Evolutionary conservation across 179 eudicot species (phyloP), one percentile per base, ranked within the genome.

Genomic region (Spergularia azorica): DNA sequence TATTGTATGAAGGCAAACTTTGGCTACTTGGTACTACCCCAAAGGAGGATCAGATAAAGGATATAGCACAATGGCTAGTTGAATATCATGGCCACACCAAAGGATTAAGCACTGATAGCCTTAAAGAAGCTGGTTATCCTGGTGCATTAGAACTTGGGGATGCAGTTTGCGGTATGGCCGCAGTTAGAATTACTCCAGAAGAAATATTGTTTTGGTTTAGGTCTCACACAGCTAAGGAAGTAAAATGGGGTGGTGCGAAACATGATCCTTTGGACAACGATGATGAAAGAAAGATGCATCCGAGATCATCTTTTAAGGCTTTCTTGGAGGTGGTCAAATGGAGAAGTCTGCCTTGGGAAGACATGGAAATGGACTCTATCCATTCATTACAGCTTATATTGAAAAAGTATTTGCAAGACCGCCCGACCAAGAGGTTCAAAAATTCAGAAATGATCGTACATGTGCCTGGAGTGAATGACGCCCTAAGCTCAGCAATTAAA

Each of bases 201-300:
- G 93, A 93, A 73, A 82, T 90, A 63, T 84, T 93, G 8, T 93
- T 92, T 74, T 93, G 98, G 97, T 93, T 93, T 71, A 86, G 98
- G 71, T 93, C 98, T 18, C 97, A 88, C 65, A 84, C 93, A 0
- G 97, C 89, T 5, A 93, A 92, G 73, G 95, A 93, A 84, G 63
- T 90, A 20, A 90, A 89, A 79, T 93, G 98, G 98, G 98, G 95
- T 61, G 95, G 97, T 69, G 98, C 97, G 52, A 93, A 93, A 85
- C 95, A 93, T 61, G 90, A 92, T 52, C 92, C 98, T n/a, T 62
- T 41, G 26, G 95, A 90, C 63, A 89, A 82, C 70, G 93, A 90
- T 55, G 95, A 90, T 63, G 82, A 88, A 67, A 87, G 90, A 84
- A 90, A 79, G 80, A 93, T 92, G 97, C 93, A 93, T 62, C 98